Conservation (phyloP, 140 eudicot genomes). For the Oenanthe javanica region DNA sequence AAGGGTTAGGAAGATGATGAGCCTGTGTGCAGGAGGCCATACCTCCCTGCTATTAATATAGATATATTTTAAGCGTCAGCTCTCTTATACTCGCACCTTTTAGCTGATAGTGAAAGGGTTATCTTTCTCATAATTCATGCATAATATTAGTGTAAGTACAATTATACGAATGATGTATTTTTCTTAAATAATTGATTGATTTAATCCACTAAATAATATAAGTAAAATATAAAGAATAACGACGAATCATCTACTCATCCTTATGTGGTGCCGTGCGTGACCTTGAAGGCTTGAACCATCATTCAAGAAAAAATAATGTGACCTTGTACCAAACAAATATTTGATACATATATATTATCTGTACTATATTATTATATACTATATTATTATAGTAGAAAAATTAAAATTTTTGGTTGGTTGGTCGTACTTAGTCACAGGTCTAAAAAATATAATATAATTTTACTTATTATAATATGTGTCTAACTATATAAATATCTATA, state of each 20-base stretch:
- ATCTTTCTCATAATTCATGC: neutral
- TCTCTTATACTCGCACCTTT: neutral
- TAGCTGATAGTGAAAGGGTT: neutral
- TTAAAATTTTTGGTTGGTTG: no score
- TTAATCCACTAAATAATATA: neutral
- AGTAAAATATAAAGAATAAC: neutral
- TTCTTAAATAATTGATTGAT: neutral
- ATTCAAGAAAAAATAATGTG: neutral
- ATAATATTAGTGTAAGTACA: neutral
- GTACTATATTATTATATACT: no score
- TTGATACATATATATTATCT: no score
- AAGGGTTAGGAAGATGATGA: no score
- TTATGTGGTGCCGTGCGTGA: neutral
- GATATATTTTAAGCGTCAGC: neutral
- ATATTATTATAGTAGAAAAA: no score
- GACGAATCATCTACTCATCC: neutral
- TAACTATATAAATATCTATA: no score
- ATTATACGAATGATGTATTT: neutral
- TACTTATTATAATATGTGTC: no score
- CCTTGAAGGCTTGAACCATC: no score
- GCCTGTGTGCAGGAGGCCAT: no score
- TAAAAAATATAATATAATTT: no score
- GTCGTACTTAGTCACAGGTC: no score
- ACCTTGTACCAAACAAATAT: neutral
- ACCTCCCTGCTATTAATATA: neutral